Percentiles rank a stretch among this genome's conserved stretches.
Evolutionary conservation across 1,284 basidiomycete genomes (phyloP).

Genomic region (Marasmius fiardii): DNA sequence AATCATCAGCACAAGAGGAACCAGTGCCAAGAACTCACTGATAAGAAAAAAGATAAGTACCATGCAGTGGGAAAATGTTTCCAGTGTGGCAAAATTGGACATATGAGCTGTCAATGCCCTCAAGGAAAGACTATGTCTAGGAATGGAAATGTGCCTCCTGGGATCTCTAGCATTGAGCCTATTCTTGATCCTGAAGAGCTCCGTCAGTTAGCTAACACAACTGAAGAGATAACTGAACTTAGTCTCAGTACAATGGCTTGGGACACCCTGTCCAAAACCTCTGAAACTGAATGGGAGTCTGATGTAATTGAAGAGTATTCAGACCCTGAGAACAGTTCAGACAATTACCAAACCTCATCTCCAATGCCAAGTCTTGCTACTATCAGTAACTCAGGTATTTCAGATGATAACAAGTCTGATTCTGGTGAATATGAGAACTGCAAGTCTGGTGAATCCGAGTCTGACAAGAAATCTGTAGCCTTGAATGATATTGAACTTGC

Average conservation of each 20-base stretch:
- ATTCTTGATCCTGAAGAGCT: background rate
- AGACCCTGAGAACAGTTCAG: background rate
- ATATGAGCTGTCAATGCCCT: constrained; percentile 19
- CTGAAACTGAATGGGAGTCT: background rate
- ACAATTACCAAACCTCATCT: background rate
- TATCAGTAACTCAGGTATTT: too few species aligned
- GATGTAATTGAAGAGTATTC: background rate
- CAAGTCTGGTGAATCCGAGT: too few species aligned
- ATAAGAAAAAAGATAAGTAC: constrained; percentile 15
- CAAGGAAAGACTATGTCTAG: constrained; percentile 11
- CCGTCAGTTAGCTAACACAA: constrained; percentile 3
- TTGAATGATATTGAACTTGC: background rate
- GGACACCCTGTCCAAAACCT: background rate
- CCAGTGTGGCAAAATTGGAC: constrained; percentile 16
- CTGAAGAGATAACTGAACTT: constrained; percentile 4
- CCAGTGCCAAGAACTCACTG: constrained; percentile 4
- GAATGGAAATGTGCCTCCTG: constrained; percentile 11
- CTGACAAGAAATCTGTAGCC: too few species aligned
- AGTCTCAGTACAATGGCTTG: constrained; percentile 1
- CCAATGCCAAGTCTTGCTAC: background rate
- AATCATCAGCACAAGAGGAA: background rate
- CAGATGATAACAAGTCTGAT: background rate
- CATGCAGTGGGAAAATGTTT: constrained; percentile 17
- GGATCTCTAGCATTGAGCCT: constrained; percentile 7
- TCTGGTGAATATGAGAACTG: too few species aligned